phyloP scores from a whole-genome alignment of 2,329 filamentous ascomycete genomes.

The Fusarium subtropicale region DNA sequence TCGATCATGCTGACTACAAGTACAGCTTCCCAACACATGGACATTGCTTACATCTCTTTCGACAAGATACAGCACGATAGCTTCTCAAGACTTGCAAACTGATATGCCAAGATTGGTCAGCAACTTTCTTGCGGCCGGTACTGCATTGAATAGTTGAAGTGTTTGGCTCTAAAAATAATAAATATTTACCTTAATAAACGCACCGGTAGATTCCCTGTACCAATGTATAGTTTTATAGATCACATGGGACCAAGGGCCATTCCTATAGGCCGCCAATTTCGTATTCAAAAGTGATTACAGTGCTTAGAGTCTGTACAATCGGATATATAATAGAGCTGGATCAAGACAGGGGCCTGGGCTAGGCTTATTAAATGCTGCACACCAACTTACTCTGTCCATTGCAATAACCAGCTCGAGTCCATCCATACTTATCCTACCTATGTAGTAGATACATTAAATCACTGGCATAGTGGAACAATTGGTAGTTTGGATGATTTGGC shows the following conservation, averaged over 20 bases:
- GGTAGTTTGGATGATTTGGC: not conserved
- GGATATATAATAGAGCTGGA: not conserved
- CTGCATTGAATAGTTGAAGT: not conserved
- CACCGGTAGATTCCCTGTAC: not conserved
- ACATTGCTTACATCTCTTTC: conserved; percentile 8
- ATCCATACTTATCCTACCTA: not conserved
- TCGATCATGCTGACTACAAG: not conserved
- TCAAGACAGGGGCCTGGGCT: not conserved
- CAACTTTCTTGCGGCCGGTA: conserved; percentile 3
- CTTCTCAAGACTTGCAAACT: conserved; percentile 3
- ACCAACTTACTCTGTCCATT: not conserved
- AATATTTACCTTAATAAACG: not conserved
- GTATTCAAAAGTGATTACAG: not conserved
- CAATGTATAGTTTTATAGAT: not conserved
- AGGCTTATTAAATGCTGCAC: not conserved
- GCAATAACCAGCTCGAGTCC: not conserved
- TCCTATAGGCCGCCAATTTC: not conserved
- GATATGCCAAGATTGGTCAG: conserved; percentile 2
- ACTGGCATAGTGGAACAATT: not conserved
- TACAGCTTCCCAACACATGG: conserved; percentile 5
- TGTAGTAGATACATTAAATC: not conserved
- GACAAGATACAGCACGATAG: conserved; percentile 5
- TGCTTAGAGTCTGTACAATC: not conserved
- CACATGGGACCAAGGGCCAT: not conserved
- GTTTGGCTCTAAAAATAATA: not conserved